phyloP scores from a whole-genome alignment of 805 yeast species.

The Candida jianshihensis region DNA sequence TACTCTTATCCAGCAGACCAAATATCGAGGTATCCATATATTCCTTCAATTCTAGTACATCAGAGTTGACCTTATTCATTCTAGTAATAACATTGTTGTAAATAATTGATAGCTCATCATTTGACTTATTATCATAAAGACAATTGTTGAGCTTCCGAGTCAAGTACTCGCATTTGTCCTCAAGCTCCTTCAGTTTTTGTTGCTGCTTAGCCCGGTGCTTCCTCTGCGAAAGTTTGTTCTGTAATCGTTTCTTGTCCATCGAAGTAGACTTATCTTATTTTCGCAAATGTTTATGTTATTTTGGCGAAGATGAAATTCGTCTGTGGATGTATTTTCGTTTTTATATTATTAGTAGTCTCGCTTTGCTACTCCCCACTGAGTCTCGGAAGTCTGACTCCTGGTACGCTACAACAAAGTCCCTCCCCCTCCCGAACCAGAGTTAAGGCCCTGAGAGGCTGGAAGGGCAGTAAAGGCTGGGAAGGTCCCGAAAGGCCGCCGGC shows the following conservation, averaged over 20 bases:
- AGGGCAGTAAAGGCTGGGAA: too few relatives aligned
- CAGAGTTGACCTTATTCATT: constrained; percentile 2
- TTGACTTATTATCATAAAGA: constrained; percentile 6
- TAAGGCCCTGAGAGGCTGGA: too few relatives aligned
- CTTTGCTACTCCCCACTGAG: too few relatives aligned
- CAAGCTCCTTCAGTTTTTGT: constrained; percentile 9
- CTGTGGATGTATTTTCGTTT: too few relatives aligned
- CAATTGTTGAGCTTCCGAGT: constrained; percentile 5
- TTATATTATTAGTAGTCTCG: too few relatives aligned
- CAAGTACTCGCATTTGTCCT: constrained; percentile 1
- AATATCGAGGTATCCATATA: constrained; percentile 5
- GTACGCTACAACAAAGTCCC: too few relatives aligned
- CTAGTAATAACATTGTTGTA: constrained; percentile 1
- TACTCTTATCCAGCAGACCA: background rate
- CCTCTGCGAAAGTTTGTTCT: constrained; percentile 10
- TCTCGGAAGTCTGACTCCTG: too few relatives aligned
- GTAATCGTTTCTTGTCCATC: constrained; percentile 5
- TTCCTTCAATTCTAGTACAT: constrained; percentile 3
- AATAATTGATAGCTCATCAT: constrained; percentile 4
- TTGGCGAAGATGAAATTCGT: too few relatives aligned
- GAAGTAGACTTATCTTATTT: background rate
- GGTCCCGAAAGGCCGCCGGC: too few relatives aligned
- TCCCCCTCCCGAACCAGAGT: too few relatives aligned
- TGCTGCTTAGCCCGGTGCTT: constrained; percentile 11
- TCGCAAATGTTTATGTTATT: background rate